Conservation (phyloP, 2,329 filamentous ascomycete species). For the Pezicula carpinea region DNA sequence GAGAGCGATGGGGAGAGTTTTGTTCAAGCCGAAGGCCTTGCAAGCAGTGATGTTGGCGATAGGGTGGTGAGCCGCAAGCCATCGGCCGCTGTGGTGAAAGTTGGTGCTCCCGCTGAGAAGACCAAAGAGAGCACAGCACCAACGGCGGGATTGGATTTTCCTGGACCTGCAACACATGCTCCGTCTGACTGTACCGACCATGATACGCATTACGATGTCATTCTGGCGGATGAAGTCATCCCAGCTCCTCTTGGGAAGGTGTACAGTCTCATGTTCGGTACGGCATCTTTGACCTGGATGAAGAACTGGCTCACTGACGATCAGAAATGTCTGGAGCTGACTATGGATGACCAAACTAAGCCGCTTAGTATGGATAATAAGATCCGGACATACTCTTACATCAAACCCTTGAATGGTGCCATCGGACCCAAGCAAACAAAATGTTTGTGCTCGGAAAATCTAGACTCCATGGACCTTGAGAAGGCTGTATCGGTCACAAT, state of each 20-base stretch:
- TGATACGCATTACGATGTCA: constrained; percentile 75
- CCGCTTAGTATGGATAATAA: constrained; percentile 72
- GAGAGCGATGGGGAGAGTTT: constrained; percentile 61
- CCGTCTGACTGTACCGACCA: constrained; percentile 82
- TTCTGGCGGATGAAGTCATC: constrained; percentile 81
- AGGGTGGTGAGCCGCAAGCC: constrained; percentile 66
- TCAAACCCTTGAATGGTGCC: constrained; percentile 78
- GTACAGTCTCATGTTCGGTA: constrained; percentile 83
- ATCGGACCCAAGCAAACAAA: constrained; percentile 95
- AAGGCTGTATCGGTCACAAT: constrained; percentile 80
- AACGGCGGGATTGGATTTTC: constrained; percentile 59
- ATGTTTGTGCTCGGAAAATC: constrained; percentile 78
- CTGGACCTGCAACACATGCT: constrained; percentile 75
- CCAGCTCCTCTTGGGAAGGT: constrained; percentile 87
- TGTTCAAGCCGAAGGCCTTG: constrained; percentile 40
- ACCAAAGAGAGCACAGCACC: constrained; percentile 41
- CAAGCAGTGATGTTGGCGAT: constrained; percentile 52
- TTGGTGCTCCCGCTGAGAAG: constrained; percentile 44
- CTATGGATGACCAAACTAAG: constrained; percentile 73
- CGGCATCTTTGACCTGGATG: constrained; percentile 76
- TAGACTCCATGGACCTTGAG: constrained; percentile 84
- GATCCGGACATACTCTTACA: constrained; percentile 74
- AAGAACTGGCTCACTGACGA: constrained; percentile 79
- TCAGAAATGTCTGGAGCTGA: constrained; percentile 84
- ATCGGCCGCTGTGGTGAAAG: constrained; percentile 51